Evolutionary conservation across 2,329 filamentous ascomycete species (phyloP).

Genomic region (Ophidiomyces ophidiicola): DNA sequence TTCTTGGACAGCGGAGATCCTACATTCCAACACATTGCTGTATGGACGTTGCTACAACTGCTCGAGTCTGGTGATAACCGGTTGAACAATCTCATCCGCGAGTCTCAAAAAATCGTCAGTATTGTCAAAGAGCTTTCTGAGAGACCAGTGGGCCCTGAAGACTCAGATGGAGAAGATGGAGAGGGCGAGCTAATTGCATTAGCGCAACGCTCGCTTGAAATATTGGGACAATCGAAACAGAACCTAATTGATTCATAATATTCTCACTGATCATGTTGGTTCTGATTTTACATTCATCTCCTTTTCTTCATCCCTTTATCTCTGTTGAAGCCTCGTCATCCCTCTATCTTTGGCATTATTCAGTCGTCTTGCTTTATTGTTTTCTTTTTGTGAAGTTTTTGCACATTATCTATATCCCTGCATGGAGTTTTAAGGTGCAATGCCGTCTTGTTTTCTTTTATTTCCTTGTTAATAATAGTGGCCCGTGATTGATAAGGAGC

Average conservation of each 20-base stretch:
- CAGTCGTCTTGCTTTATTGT: neutral
- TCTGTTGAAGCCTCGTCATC: neutral
- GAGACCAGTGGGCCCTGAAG: conserved; percentile 74
- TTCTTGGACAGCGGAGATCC: conserved; percentile 91
- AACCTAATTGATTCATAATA: conserved; percentile 3
- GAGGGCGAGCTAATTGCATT: conserved; percentile 89
- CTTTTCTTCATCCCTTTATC: conserved; percentile 4
- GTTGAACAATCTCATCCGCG: conserved; percentile 76
- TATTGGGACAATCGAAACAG: conserved; percentile 66
- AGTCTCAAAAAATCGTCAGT: conserved; percentile 79
- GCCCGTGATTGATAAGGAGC: conserved; percentile 5
- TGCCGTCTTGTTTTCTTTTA: neutral
- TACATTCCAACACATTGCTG: conserved; percentile 97
- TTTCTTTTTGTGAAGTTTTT: neutral
- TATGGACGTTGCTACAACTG: conserved; percentile 92
- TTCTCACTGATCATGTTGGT: neutral
- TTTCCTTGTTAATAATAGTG: neutral
- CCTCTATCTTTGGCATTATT: neutral
- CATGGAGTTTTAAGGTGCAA: conserved; percentile 8
- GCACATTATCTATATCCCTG: conserved; percentile 3
- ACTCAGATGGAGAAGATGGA: conserved; percentile 76
- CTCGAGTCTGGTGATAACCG: conserved; percentile 89
- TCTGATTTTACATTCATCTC: neutral
- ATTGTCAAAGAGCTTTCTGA: conserved; percentile 89
- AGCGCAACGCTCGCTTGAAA: conserved; percentile 77